Conservation (phyloP, 805 yeast species). For the Hanseniaspora taiwanica region DNA sequence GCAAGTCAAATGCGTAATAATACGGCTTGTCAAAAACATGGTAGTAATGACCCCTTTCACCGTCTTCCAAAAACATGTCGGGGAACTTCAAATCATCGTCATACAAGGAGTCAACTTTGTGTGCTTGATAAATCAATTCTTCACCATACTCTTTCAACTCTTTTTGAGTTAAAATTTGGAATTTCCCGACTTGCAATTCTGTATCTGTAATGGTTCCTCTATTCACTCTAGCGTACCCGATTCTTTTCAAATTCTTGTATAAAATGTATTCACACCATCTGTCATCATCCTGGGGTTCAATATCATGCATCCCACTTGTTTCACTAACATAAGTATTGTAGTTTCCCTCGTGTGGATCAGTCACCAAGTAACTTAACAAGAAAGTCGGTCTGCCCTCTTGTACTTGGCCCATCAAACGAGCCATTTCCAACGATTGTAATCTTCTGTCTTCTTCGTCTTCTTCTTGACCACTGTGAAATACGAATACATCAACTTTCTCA, state of each 20-base stretch:
- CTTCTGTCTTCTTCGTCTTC: conserved; percentile 92
- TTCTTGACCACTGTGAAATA: conserved; percentile 96
- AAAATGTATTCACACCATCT: conserved; percentile 97
- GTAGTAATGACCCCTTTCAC: conserved; percentile 84
- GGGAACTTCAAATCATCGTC: conserved; percentile 58
- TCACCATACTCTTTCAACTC: conserved; percentile 20
- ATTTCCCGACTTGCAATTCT: conserved; percentile 90
- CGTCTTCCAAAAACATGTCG: conserved; percentile 65
- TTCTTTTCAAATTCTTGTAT: conserved; percentile 73
- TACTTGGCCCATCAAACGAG: conserved; percentile 70
- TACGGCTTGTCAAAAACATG: conserved; percentile 94
- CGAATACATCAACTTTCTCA: conserved; percentile 77
- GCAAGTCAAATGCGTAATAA: conserved; percentile 33
- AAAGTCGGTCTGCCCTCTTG: conserved; percentile 56
- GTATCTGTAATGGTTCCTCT: conserved; percentile 94
- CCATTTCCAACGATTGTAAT: conserved; percentile 64
- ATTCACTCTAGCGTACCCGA: conserved; percentile 87
- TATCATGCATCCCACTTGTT: conserved; percentile 77
- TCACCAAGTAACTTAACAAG: conserved; percentile 79
- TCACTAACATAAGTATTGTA: conserved; percentile 85
- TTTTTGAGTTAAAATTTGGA: conserved; percentile 38
- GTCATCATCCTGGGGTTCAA: conserved; percentile 88
- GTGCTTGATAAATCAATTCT: conserved; percentile 37
- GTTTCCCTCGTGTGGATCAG: conserved; percentile 77
- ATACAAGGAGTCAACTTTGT: conserved; percentile 25